Base-by-base conservation (phyloP, 371 early-diverging fungal genomes). In the Amoeboaphelidium protococcarum region DNA sequence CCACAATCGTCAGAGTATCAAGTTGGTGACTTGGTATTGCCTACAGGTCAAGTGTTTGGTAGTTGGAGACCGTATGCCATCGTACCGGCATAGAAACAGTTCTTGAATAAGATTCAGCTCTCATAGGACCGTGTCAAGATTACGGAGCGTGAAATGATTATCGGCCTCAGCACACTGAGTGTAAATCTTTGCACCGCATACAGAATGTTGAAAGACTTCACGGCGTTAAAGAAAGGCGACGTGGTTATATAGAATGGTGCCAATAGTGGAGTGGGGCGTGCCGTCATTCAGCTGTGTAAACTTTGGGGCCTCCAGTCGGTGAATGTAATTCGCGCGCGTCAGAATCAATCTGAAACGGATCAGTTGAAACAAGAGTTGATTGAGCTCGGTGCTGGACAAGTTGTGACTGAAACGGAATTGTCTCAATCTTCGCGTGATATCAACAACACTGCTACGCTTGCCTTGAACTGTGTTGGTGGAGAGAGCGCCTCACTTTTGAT, bases 181-280 rank as follows among this genome's bases (percentile, higher is more conserved):
- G 88, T 91, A 19, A 91, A 94, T 55, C 82, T 84, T 2, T 74
- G 75, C 55, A 60, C 63, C 41, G 95, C 91, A 3, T 91, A 82
- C 60, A 66, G 89, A 12, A 77, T 91, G 80, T 58, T 94, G 19
- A 4, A 69, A 10, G 91, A 95, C 55, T 91, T 88, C 65, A 74
- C 56, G 2, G 20, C 47, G 2, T 58, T 88, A 45, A 50, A 68
- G 20, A n/a, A n/a, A n/a, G n/a, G n/a, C n/a, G 86, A 86, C 54
- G 82, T 68, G 45, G 66, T 95, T 3, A 72, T 95, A 43, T 94
- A 95, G 56, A 90, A 91, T 57, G 90, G 79, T 0, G 88, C 80
- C 23, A 95, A 88, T 55, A 82, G 83, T 46, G 86, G 75, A 1
- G 95, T 91, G n/a, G 92, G 95, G 0, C 83, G 82, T 54, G 69